A percentile compares a stretch with the other conserved stretches of the same genome.
Evolutionary conservation across 2,329 filamentous ascomycete species (phyloP).

Genomic region (Endothia cerciana): DNA sequence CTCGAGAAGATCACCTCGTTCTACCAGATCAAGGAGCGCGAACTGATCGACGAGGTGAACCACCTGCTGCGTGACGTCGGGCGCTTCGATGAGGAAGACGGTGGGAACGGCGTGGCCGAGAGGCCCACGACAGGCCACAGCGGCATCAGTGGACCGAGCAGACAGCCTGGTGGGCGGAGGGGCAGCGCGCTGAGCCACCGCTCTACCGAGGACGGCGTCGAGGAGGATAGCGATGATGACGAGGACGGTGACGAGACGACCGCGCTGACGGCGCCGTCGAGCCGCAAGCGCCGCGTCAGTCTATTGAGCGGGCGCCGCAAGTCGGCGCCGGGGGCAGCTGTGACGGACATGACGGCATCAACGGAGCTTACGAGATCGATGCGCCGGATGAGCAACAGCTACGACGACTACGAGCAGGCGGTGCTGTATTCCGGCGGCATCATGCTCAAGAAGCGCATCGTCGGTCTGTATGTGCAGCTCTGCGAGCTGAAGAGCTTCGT

Average conservation of each 20-base stretch:
- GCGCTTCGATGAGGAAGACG: slow-evolving; percentile 61
- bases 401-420: slow-evolving; percentile 79
- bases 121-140: slow-evolving; percentile 34
- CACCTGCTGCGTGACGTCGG: slow-evolving; percentile 76
- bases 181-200: slow-evolving; percentile 47
- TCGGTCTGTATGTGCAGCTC: slow-evolving; percentile 85
- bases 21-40: slow-evolving; percentile 85
- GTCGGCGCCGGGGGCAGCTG: slow-evolving; percentile 43
- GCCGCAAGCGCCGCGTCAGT: slow-evolving; percentile 47
- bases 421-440: slow-evolving; percentile 70
- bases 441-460: slow-evolving; percentile 88
- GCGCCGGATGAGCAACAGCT: slow-evolving; percentile 67
- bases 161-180: slow-evolving; percentile 34
- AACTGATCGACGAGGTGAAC: slow-evolving; percentile 81
- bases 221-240: slow-evolving; percentile 69
- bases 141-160: slow-evolving; percentile 35
- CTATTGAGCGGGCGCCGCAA: slow-evolving; percentile 43
- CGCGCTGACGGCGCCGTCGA: slow-evolving; percentile 57
- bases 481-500: slow-evolving; percentile 96
- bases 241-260: slow-evolving; percentile 63
- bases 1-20: slow-evolving; percentile 94
- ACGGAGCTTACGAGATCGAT: slow-evolving; percentile 61
- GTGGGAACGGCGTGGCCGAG: slow-evolving; percentile 32
- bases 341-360: slow-evolving; percentile 64
- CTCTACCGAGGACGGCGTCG: slow-evolving; percentile 60